Evolutionary conservation across 2,329 filamentous ascomycete species (phyloP).

Genomic region (Aspergillus neotritici): DNA sequence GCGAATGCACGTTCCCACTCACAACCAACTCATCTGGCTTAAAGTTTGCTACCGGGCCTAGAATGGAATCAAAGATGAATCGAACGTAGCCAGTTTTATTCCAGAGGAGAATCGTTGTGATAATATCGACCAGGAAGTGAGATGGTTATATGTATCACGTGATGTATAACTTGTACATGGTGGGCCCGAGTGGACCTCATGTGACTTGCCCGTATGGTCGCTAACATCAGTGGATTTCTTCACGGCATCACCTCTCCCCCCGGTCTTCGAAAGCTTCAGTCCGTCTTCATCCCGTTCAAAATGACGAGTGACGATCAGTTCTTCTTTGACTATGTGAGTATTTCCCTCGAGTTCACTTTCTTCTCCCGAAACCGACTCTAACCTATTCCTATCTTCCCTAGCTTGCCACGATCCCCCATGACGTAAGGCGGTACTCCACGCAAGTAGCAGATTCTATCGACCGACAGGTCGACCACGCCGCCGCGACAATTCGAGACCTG

Average conservation of each 20-base stretch:
- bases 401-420: slow-evolving; percentile 56
- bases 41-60: too few species aligned
- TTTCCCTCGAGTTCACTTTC: slow-evolving; percentile 1
- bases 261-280: not conserved
- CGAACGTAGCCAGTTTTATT: too few species aligned
- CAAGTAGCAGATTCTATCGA: slow-evolving; percentile 77
- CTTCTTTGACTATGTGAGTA: slow-evolving; percentile 67
- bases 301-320: slow-evolving; percentile 79
- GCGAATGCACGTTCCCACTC: too few species aligned
- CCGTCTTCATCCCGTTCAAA: slow-evolving; percentile 22
- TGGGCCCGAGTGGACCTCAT: not conserved
- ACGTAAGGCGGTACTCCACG: slow-evolving; percentile 64
- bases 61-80: too few species aligned
- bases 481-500: slow-evolving; percentile 63
- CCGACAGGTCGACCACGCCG: slow-evolving; percentile 70
- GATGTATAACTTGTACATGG: too few species aligned
- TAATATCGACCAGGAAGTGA: too few species aligned
- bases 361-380: slow-evolving; percentile 3
- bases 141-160: too few species aligned
- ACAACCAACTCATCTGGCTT: too few species aligned
- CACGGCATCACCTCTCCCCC: not conserved
- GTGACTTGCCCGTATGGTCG: slow-evolving; percentile 1
- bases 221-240: not conserved
- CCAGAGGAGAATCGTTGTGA: too few species aligned
- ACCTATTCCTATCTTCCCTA: slow-evolving; percentile 25